These are phyloP conservation scores for Chloranthus sessilifolius DNA, from an alignment of 164 flowering plant genomes.

Conservation along the genomic window DNA sequence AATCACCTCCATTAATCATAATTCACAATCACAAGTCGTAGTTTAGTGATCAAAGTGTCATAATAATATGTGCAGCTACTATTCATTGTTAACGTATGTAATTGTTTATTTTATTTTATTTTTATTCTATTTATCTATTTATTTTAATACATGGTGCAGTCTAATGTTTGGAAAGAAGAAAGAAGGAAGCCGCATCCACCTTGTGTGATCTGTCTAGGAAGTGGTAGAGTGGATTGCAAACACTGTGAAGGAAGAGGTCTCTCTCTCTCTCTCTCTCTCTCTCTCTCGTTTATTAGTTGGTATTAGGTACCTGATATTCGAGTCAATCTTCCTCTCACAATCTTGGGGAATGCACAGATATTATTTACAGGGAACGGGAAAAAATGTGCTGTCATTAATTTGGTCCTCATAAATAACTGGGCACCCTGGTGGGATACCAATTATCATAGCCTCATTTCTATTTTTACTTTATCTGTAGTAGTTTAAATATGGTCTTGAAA, in stretches of 20 bases:
- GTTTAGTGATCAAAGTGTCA: too few species aligned
- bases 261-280: conserved; percentile 19
- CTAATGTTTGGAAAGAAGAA: conserved; percentile 49
- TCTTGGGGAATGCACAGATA: too few species aligned
- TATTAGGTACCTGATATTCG: not conserved
- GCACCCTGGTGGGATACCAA: not conserved
- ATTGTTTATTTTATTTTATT: too few species aligned
- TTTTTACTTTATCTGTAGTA: not conserved
- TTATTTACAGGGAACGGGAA: too few species aligned
- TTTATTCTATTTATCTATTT: too few species aligned
- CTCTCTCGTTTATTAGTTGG: not conserved
- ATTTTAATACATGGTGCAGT: conserved; percentile 50
- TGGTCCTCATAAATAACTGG: not conserved
- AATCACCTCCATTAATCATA: too few species aligned
- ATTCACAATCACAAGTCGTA: too few species aligned
- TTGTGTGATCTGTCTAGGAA: conserved; percentile 71
- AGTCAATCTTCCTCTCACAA: too few species aligned
- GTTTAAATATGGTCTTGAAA: not conserved
- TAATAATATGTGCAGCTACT: too few species aligned
- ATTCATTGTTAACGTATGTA: too few species aligned
- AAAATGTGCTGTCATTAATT: not conserved
- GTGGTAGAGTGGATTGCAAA: conserved; percentile 64
- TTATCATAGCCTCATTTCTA: not conserved
- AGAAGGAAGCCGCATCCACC: conserved; percentile 52
- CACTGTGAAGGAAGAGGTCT: conserved; percentile 71